These are phyloP conservation scores for Malus sieversii DNA, from an alignment of 306 rosid species.

Conservation along the genomic window DNA sequence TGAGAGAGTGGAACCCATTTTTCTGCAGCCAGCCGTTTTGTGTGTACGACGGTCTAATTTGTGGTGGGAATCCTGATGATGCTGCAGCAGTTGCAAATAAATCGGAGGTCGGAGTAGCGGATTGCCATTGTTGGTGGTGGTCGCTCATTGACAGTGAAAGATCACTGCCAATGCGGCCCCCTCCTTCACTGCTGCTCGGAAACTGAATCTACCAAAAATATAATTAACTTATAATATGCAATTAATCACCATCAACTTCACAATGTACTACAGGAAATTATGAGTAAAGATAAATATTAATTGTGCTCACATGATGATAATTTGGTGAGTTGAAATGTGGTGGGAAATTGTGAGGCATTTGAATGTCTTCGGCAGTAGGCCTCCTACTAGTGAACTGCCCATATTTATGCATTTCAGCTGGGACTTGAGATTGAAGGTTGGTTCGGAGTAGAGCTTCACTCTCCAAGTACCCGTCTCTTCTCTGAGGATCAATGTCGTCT, in stretches of 20 bases:
- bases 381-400: slow-evolving; percentile 36
- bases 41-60: slow-evolving; percentile 33
- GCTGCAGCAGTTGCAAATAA: slow-evolving; percentile 88
- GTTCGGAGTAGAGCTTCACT: slow-evolving; percentile 24
- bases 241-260: neutral
- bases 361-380: slow-evolving; percentile 23
- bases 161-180: slow-evolving; percentile 54
- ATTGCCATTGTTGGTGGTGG: slow-evolving; percentile 39
- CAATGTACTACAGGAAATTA: neutral
- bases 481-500: neutral
- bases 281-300: neutral
- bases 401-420: slow-evolving; percentile 49
- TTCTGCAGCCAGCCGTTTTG: slow-evolving; percentile 57
- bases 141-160: slow-evolving; percentile 47
- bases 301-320: slow-evolving; percentile 49
- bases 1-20: slow-evolving; percentile 57
- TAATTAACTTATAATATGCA: neutral
- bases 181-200: slow-evolving; percentile 54
- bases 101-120: slow-evolving; percentile 28
- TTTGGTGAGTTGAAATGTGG: slow-evolving; percentile 36
- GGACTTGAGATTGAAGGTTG: slow-evolving; percentile 35
- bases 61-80: slow-evolving; percentile 99
- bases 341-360: slow-evolving; percentile 35
- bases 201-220: slow-evolving; percentile 25
- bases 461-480: slow-evolving; percentile 28